Percentiles rank a stretch among this genome's conserved stretches.
Evolutionary conservation across 345 rosid genomes (phyloP).

Genomic region (Populus simonii): DNA sequence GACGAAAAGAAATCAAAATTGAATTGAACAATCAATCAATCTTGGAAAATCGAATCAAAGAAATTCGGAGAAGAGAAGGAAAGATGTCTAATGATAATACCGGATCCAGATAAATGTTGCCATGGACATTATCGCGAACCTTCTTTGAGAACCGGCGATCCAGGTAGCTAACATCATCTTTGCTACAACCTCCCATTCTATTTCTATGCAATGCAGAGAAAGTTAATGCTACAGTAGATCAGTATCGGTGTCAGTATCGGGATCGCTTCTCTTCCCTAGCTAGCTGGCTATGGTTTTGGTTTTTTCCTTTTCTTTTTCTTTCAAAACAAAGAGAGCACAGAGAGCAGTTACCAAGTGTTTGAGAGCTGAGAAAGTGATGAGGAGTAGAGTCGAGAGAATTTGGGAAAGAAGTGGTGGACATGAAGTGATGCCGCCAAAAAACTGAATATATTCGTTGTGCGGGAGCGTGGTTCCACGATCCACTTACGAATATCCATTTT

Average conservation of each 20-base stretch:
- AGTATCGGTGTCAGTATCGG: too few species aligned
- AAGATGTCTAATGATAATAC: slow-evolving; percentile 15
- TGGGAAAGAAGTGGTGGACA: neutral
- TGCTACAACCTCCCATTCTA: slow-evolving; percentile 18
- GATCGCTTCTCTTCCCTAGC: neutral
- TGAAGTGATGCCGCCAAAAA: slow-evolving; percentile 17
- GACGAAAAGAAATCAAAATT: too few species aligned
- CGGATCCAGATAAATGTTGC: slow-evolving; percentile 51
- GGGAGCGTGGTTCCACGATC: slow-evolving; percentile 6
- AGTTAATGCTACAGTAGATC: too few species aligned
- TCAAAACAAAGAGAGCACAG: neutral
- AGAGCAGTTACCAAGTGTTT: neutral
- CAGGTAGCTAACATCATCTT: neutral
- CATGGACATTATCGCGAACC: slow-evolving; percentile 57
- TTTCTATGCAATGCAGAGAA: too few species aligned
- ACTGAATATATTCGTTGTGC: too few species aligned
- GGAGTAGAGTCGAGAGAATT: neutral
- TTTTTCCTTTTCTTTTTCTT: neutral
- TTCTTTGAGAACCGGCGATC: slow-evolving; percentile 40
- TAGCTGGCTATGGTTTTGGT: neutral
- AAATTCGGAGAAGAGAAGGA: neutral
- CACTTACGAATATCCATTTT: neutral
- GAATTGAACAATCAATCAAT: too few species aligned
- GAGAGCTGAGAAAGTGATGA: neutral
- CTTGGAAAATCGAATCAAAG: too few species aligned